Evolutionary conservation across 352 stramenopile species (phyloP), one percentile per base, ranked within the genome.

Genomic region (Phytophthora litchii): DNA sequence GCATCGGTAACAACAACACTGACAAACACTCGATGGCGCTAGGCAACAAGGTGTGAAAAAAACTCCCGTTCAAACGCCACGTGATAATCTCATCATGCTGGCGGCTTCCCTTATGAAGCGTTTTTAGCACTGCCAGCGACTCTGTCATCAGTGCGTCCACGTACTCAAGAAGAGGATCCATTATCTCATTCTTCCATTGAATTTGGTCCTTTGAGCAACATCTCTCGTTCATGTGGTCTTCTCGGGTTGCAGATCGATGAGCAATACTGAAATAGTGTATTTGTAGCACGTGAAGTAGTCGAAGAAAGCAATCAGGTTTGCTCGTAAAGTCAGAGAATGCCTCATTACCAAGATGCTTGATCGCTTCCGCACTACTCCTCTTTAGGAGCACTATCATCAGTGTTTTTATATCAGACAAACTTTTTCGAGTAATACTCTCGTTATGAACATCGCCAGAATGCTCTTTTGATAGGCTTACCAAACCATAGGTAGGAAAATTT

Each of bases 71-170:
- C 40, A 88, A 67, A 6, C 69, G 57, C 66, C 69, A 73, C 9
- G 65, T 67, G 29, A 79, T 71, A n/a, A 79, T 52, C 29, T 84
- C 75, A 62, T 82, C 75, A n/a, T 82, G 75, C 17, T 88, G 75
- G 9, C 77, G 76, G 40, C 72, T 82, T 31, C 48, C 54, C 46
- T 74, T 84, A 53, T 88, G 78, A 11, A 88, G 67, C 10, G 52
- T 67, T 46, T 78, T 80, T 14, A 88, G 60, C 29, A 88, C 54
- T 10, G 27, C 29, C 27, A 76, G 49, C 2, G 70, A 52, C 43
- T 83, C 70, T 0, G 38, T 20, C 34, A 84, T 57, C 14, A 88
- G 41, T 8, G 29, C 27, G 10, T 84, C 75, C 23, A 88, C 35
- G 27, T 84, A 88, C 10, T 56, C 29, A 6, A 78, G 21, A 36